A percentile compares a stretch with the other conserved stretches of the same genome.
Conservation (phyloP, 2,329 filamentous ascomycete species). For the Colletotrichum sp. region DNA sequence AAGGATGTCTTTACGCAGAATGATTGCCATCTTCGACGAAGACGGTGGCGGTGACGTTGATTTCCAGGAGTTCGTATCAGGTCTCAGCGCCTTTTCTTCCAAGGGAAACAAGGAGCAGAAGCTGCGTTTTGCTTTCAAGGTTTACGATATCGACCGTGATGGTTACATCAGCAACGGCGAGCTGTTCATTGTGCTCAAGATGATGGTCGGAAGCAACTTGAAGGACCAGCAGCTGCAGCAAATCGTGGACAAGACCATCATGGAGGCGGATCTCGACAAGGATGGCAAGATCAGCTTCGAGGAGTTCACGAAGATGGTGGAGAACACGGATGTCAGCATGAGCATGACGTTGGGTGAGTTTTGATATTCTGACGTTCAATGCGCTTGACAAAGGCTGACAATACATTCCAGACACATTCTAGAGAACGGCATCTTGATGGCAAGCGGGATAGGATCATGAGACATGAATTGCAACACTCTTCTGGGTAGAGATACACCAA, state of each 20-base stretch:
- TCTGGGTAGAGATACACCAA: constrained; percentile 13
- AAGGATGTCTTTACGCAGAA: constrained; percentile 57
- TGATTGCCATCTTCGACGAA: constrained; percentile 99
- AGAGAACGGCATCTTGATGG: not conserved
- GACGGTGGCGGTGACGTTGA: constrained; percentile 97
- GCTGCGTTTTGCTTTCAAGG: constrained; percentile 96
- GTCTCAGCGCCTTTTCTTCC: constrained; percentile 92
- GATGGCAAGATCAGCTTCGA: constrained; percentile 99
- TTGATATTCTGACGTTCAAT: not conserved
- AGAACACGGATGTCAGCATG: constrained; percentile 84
- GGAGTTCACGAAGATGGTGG: constrained; percentile 98
- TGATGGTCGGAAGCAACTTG: constrained; percentile 99
- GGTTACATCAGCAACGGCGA: constrained; percentile 99
- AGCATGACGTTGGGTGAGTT: constrained; percentile 74
- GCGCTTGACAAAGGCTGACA: not conserved
- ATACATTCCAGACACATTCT: constrained; percentile 14
- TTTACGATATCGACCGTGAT: constrained; percentile 99
- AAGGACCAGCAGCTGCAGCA: constrained; percentile 99
- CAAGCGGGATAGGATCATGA: constrained; percentile 15
- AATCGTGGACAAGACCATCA: constrained; percentile 99
- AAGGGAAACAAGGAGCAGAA: constrained; percentile 99
- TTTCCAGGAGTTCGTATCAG: constrained; percentile 98
- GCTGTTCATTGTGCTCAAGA: constrained; percentile 99
- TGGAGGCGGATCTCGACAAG: constrained; percentile 95
- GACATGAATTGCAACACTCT: constrained; percentile 20